phyloP scores from a whole-genome alignment of 2,329 filamentous ascomycete species.

The Colletotrichum godetiae region DNA sequence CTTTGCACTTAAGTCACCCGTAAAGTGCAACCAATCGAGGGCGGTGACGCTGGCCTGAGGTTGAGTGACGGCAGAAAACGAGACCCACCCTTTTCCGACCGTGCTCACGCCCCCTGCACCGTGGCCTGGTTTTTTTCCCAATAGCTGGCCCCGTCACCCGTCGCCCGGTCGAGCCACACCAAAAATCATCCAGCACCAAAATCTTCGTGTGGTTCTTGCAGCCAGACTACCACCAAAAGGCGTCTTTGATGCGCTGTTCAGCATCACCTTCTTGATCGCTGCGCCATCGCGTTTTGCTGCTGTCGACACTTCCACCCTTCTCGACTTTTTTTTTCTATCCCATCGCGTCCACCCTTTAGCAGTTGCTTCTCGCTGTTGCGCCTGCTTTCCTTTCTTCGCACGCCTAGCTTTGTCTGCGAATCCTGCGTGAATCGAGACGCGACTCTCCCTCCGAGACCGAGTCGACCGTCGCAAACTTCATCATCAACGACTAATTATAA shows the following conservation, averaged over 20 bases:
- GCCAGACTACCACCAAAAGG: slow-evolving; percentile 22
- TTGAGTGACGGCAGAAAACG: slow-evolving; percentile 20
- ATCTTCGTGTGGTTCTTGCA: slow-evolving; percentile 24
- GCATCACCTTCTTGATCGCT: slow-evolving; percentile 33
- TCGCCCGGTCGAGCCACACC: slow-evolving; percentile 32
- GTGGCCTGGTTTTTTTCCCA: slow-evolving; percentile 21
- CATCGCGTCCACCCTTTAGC: background rate
- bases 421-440: slow-evolving; percentile 32
- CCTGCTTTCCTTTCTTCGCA: slow-evolving; percentile 7
- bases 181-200: slow-evolving; percentile 34
- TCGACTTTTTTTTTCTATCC: background rate
- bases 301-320: background rate
- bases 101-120: slow-evolving; percentile 19
- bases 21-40: background rate
- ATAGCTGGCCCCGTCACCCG: slow-evolving; percentile 21
- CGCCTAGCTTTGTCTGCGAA: slow-evolving; percentile 25
- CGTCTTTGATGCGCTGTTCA: slow-evolving; percentile 34
- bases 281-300: slow-evolving; percentile 17
- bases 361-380: slow-evolving; percentile 22
- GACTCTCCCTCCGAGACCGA: slow-evolving; percentile 26
- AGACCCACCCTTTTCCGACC: background rate
- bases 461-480: slow-evolving; percentile 11
- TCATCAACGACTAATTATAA: slow-evolving; percentile 26
- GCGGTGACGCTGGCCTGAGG: slow-evolving; percentile 20
- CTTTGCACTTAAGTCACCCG: background rate